A percentile compares a stretch with the other conserved stretches of the same genome.
Conservation (phyloP, 2,329 filamentous ascomycete genomes). For the Fusarium sublunatum region DNA sequence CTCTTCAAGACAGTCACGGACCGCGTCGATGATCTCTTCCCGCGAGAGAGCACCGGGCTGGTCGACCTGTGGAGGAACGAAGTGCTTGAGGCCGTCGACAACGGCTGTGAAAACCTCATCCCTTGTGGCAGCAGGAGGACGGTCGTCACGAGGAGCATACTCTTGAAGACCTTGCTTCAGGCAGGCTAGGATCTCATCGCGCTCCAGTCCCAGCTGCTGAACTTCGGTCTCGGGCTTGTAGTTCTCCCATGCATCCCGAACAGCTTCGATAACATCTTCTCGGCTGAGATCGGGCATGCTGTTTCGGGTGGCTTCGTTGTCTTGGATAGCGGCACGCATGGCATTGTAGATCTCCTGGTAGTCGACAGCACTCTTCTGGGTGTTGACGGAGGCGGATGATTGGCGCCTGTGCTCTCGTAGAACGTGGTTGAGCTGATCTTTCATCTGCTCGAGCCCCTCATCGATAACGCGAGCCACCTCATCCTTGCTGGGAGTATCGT, state of each 20-base stretch:
- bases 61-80: slow-evolving; percentile 78
- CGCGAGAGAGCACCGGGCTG: slow-evolving; percentile 76
- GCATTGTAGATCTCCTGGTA: slow-evolving; percentile 88
- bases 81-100: slow-evolving; percentile 85
- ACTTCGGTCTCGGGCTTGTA: slow-evolving; percentile 95
- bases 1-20: slow-evolving; percentile 87
- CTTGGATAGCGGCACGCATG: slow-evolving; percentile 78
- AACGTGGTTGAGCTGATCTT: slow-evolving; percentile 83
- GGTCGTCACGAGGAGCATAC: slow-evolving; percentile 69
- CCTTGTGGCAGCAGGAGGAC: slow-evolving; percentile 72
- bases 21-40: slow-evolving; percentile 85
- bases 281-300: slow-evolving; percentile 66
- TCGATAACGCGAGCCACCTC: slow-evolving; percentile 83
- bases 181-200: slow-evolving; percentile 89
- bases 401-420: slow-evolving; percentile 80
- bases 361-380: slow-evolving; percentile 72
- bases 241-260: slow-evolving; percentile 91
- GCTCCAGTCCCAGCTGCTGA: slow-evolving; percentile 88
- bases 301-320: slow-evolving; percentile 62
- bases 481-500: slow-evolving; percentile 68
- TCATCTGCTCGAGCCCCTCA: slow-evolving; percentile 83
- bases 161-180: slow-evolving; percentile 86
- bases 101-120: slow-evolving; percentile 89
- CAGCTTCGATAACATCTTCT: slow-evolving; percentile 86
- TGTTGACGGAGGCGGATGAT: slow-evolving; percentile 71